Evolutionary conservation across 768 basidiomycete species (phyloP).

Genomic region (Hirschioporus abietinus): DNA sequence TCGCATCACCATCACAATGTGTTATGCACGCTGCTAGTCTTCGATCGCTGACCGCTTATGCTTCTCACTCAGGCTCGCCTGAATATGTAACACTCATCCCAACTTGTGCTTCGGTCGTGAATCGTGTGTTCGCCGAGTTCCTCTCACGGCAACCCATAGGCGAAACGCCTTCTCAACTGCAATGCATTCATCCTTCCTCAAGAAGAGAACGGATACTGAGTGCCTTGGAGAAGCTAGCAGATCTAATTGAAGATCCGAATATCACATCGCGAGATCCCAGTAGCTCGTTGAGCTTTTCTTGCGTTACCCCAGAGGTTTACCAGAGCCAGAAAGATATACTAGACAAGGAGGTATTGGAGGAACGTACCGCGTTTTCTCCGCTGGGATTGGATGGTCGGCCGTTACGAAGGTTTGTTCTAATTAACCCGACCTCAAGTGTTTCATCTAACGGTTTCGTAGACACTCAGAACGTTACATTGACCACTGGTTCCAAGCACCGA

Average conservation of each 20-base stretch:
- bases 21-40: not conserved
- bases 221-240: conserved; percentile 50
- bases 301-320: conserved; percentile 46
- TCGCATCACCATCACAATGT: not conserved
- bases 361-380: conserved; percentile 48
- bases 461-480: conserved; percentile 53
- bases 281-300: conserved; percentile 67
- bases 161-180: conserved; percentile 27
- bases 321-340: conserved; percentile 48
- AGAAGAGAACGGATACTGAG: conserved; percentile 44
- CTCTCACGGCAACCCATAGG: conserved; percentile 42
- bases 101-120: conserved; percentile 54
- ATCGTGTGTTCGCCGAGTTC: conserved; percentile 61
- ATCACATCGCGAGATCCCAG: conserved; percentile 47
- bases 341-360: conserved; percentile 38
- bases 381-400: conserved; percentile 54
- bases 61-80: conserved; percentile 38
- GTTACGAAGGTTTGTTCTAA: conserved; percentile 47
- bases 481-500: conserved; percentile 53
- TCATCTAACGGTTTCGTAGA: conserved; percentile 24
- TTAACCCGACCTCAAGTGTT: not conserved
- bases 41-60: not conserved
- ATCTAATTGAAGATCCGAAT: conserved; percentile 39
- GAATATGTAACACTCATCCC: conserved; percentile 52
- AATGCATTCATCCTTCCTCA: conserved; percentile 6